Conservation (phyloP, 257 asterid species). For the Eustoma russellianum region DNA sequence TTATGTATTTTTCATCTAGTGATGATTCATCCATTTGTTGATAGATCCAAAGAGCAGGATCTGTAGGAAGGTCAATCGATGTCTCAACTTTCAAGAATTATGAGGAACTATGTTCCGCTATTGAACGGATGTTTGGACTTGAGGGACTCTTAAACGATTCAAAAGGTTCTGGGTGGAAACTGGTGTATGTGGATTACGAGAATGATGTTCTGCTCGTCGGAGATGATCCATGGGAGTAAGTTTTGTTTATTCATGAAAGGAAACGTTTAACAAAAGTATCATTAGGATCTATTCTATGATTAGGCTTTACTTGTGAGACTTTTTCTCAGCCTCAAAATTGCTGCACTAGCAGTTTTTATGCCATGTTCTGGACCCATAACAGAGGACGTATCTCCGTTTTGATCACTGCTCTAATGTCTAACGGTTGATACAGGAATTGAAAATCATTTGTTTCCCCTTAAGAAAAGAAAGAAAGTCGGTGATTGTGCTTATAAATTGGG, state of each 20-base stretch:
- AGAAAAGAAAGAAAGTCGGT: background rate
- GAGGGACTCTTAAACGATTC: conserved; percentile 72
- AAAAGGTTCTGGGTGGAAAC: conserved; percentile 72
- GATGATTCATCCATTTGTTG: conserved; percentile 5
- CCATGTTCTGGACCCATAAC: background rate
- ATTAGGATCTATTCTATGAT: background rate
- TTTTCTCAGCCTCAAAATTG: too few relatives aligned
- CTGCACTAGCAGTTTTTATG: background rate
- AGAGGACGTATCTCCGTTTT: background rate
- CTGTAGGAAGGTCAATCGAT: conserved; percentile 92
- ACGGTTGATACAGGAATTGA: background rate
- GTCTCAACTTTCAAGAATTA: conserved; percentile 68
- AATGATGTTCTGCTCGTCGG: conserved; percentile 85
- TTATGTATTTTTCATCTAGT: background rate
- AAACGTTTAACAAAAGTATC: too few relatives aligned
- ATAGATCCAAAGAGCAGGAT: conserved; percentile 86
- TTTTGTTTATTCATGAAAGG: background rate
- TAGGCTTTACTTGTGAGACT: background rate
- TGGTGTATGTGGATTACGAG: conserved; percentile 88
- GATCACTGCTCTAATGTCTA: background rate
- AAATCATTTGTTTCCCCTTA: background rate
- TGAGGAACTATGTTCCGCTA: conserved; percentile 64
- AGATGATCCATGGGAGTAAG: conserved; percentile 99
- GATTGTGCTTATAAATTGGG: background rate
- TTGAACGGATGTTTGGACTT: conserved; percentile 86